These are phyloP conservation scores for Suillus subaureus DNA, from an alignment of 768 basidiomycete genomes.

Conservation along the genomic window DNA sequence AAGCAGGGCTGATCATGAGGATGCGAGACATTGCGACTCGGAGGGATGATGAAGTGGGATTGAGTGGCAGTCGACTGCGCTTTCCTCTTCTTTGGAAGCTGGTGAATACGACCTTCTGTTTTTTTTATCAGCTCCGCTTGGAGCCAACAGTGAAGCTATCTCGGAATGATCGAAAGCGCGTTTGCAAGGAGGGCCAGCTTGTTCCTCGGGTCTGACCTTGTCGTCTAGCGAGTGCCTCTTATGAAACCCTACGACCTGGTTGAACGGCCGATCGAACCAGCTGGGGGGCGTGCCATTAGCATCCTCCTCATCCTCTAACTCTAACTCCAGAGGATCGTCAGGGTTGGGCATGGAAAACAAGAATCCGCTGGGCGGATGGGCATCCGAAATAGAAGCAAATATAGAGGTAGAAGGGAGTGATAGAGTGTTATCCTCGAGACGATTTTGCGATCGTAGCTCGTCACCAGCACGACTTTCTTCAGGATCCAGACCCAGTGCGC, in stretches of 20 bases:
- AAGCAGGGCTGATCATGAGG: background rate
- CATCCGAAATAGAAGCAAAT: background rate
- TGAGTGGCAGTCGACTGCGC: background rate
- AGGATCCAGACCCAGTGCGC: background rate
- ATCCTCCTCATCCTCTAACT: background rate
- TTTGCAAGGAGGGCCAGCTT: background rate
- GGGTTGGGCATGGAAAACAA: slow-evolving; percentile 28
- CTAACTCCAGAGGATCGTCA: slow-evolving; percentile 17
- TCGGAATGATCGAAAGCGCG: background rate
- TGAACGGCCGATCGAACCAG: slow-evolving; percentile 1
- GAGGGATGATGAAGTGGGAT: background rate
- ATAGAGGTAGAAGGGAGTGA: background rate
- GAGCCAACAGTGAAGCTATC: background rate
- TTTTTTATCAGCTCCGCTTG: background rate
- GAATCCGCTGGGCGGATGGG: slow-evolving; percentile 12
- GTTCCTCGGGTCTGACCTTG: background rate
- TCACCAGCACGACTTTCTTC: background rate
- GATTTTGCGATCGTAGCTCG: background rate
- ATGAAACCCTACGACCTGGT: background rate
- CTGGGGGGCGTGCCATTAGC: background rate
- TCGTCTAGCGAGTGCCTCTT: background rate
- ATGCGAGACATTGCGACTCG: background rate
- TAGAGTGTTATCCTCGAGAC: background rate
- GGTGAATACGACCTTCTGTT: background rate
- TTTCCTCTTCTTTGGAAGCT: background rate